Evolutionary conservation across 441 rosid genomes (phyloP), one percentile per base, ranked within the genome.

Genomic region (Erysimum cheiri): DNA sequence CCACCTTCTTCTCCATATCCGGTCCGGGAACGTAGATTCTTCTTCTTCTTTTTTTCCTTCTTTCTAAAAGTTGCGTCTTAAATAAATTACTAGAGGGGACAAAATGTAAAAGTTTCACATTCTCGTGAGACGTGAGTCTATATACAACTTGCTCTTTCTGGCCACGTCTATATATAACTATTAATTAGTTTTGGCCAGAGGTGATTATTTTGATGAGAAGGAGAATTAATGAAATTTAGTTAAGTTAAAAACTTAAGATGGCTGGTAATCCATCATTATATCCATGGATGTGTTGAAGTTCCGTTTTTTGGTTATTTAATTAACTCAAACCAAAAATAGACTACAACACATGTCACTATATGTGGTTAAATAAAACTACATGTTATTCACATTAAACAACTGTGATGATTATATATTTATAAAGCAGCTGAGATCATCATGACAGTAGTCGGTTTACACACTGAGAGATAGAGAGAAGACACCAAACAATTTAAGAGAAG

Each of bases 1-100:
- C 77, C 35, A 60, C 72, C 62, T 73, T 73, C 56, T 59, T 73
- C 72, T 43, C 72, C 77, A 73, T 71, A 24, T 58, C 56, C 11
- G 3, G 32, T 40, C 61, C 60, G 8, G 31, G 47, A 37, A 39
- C 14, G 46, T 73, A 32, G 60, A 49, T 24, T 40, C 54, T 48
- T 54, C 46, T 11, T 35, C 41, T 5, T 58, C 14, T 48, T 48
- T 22, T 40, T 39, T 40, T 29, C 22, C 9, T 58, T 50, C 19
- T 19, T 24, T 14, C 12, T 39, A 8, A 11, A 9, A n/a, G 0
- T 14, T 28, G 2, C 13, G 11, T 47, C 43, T 72, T 26, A 29
- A 19, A 26, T 44, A 44, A 41, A 62, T 3, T 8, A 43, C 36
- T 57, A 14, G 53, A 57, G 49, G 24, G 61, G 17, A 49, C 57